Conservation (phyloP, 2,329 filamentous ascomycete species). For the Colletotrichum brevisporum region DNA sequence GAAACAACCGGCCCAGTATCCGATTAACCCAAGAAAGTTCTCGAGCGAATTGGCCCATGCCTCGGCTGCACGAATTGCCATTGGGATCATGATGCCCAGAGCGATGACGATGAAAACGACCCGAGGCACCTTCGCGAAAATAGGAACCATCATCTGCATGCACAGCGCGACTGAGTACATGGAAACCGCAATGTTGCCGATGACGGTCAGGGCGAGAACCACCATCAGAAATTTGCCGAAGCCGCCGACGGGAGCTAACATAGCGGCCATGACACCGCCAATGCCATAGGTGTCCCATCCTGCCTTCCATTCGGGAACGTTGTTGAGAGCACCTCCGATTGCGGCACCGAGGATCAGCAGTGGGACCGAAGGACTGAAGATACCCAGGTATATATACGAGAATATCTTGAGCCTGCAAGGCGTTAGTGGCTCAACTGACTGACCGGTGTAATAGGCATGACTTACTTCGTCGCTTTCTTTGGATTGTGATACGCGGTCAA, state of each 20-base stretch:
- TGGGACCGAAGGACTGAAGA: slow-evolving; percentile 53
- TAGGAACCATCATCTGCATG: slow-evolving; percentile 55
- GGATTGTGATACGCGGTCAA: slow-evolving; percentile 70
- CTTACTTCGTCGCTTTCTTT: slow-evolving; percentile 54
- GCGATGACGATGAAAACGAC: slow-evolving; percentile 57
- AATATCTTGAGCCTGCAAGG: slow-evolving; percentile 55
- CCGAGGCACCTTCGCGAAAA: slow-evolving; percentile 56
- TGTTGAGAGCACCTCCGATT: slow-evolving; percentile 52
- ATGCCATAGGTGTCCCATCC: slow-evolving; percentile 50
- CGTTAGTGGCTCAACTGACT: slow-evolving; percentile 4
- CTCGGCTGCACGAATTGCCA: slow-evolving; percentile 56
- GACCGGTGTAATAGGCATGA: background rate
- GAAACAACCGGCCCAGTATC: slow-evolving; percentile 62
- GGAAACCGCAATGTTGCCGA: slow-evolving; percentile 54
- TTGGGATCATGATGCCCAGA: slow-evolving; percentile 56
- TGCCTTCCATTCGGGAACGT: slow-evolving; percentile 48
- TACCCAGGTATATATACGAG: slow-evolving; percentile 65
- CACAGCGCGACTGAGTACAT: slow-evolving; percentile 57
- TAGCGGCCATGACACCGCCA: slow-evolving; percentile 50
- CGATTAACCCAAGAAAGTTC: slow-evolving; percentile 61
- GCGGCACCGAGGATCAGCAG: slow-evolving; percentile 56
- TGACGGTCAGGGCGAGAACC: slow-evolving; percentile 53
- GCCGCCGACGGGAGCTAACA: slow-evolving; percentile 48
- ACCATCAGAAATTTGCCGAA: slow-evolving; percentile 56
- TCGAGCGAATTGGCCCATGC: slow-evolving; percentile 58